A percentile compares a stretch with the other conserved stretches of the same genome.
Evolutionary conservation across 306 rosid genomes (phyloP).

Genomic region (apple (Malus domestica)): ASM211411v1 NC_041795.1:29057001-29057500

Average conservation of each 20-base stretch:
- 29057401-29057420: slow-evolving; percentile 8
- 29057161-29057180: neutral
- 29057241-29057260: fast-evolving
- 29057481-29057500: neutral
- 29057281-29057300: too few relatives aligned
- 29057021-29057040: neutral
- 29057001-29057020: neutral
- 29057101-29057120: neutral
- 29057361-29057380: fast-evolving
- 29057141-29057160: neutral
- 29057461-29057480: neutral
- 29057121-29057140: neutral
- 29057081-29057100: neutral
- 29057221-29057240: fast-evolving
- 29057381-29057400: neutral
- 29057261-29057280: fast-evolving
- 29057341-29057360: fast-evolving
- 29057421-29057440: slow-evolving; percentile 15
- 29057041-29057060: neutral
- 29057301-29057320: fast-evolving
- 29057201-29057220: fast-evolving
- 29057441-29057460: neutral
- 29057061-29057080: neutral
- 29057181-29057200: fast-evolving
- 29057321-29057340: fast-evolving